These are phyloP conservation scores for Pleodorina starrii DNA, from an alignment of 139 green algal species.

Conservation along the genomic window DNA sequence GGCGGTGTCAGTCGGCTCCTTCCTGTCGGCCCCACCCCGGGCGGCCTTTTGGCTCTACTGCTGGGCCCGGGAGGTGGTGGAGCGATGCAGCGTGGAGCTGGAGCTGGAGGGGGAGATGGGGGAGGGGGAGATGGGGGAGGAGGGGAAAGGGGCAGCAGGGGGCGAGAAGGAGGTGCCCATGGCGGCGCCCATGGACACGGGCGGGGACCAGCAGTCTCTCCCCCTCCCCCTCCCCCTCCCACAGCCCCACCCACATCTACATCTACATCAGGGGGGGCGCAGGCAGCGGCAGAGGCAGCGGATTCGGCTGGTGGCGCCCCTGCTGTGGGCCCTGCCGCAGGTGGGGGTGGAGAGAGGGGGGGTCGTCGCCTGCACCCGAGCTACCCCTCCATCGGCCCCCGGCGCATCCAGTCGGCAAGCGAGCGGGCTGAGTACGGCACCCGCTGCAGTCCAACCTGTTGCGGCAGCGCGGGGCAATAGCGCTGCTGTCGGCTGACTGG, in stretches of 20 bases:
- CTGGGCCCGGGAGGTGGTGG: constrained; percentile 53
- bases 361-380: neutral
- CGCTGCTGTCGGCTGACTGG: neutral
- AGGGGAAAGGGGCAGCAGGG: too few species aligned
- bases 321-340: constrained; percentile 44
- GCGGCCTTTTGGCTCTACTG: constrained; percentile 50
- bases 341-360: neutral
- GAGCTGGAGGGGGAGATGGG: neutral
- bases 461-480: neutral
- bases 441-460: neutral
- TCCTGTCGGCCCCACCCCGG: neutral
- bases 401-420: neutral
- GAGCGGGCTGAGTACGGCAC: neutral
- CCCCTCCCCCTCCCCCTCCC: too few species aligned
- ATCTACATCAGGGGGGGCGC: neutral
- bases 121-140: neutral
- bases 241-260: neutral
- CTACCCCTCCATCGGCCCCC: neutral
- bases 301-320: constrained; percentile 28
- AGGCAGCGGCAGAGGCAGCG: neutral
- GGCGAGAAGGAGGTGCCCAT: too few species aligned
- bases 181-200: too few species aligned
- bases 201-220: too few species aligned
- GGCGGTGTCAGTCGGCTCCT: neutral
- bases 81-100: constrained; percentile 24